A percentile compares a stretch with the other conserved stretches of the same genome.
Evolutionary conservation across 1,284 basidiomycete genomes (phyloP).

Genomic region (Thelephora terrestris): DNA sequence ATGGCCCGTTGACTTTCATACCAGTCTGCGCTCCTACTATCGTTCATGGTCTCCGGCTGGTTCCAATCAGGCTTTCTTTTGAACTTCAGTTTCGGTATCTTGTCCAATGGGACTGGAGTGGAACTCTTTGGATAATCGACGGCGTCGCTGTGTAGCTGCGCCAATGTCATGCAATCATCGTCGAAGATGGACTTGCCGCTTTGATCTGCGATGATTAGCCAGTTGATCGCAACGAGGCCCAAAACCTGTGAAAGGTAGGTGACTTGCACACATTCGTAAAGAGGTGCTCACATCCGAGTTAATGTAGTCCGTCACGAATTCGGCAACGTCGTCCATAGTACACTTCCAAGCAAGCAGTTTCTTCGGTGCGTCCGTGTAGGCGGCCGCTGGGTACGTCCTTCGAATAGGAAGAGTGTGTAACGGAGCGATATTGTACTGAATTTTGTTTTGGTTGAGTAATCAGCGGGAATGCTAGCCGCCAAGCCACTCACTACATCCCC

Average conservation of each 20-base stretch:
- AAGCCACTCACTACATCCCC: conserved; percentile 26
- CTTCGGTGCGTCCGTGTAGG: conserved; percentile 39
- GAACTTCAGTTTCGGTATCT: conserved; percentile 37
- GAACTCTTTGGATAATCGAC: conserved; percentile 62
- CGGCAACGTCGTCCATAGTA: conserved; percentile 59
- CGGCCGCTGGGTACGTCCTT: conserved; percentile 31
- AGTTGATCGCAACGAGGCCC: conserved; percentile 51
- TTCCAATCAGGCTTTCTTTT: conserved; percentile 47
- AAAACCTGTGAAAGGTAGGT: conserved; percentile 31
- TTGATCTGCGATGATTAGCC: conserved; percentile 62
- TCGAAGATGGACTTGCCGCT: conserved; percentile 39
- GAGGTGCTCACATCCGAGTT: conserved; percentile 42
- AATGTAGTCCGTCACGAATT: conserved; percentile 67
- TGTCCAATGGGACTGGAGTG: conserved; percentile 35
- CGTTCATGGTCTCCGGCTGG: conserved; percentile 44
- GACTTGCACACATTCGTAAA: neutral
- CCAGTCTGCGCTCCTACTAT: conserved; percentile 24
- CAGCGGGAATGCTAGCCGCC: neutral
- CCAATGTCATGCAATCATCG: conserved; percentile 48
- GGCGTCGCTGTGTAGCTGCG: conserved; percentile 57
- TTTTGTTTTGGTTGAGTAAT: neutral
- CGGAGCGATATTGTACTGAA: conserved; percentile 21
- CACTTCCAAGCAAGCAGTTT: conserved; percentile 41
- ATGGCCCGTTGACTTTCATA: conserved; percentile 45
- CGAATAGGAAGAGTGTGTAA: conserved; percentile 22